Conservation (phyloP, 192 early-diverging fungal species). For the Dissophora ornata region DNA sequence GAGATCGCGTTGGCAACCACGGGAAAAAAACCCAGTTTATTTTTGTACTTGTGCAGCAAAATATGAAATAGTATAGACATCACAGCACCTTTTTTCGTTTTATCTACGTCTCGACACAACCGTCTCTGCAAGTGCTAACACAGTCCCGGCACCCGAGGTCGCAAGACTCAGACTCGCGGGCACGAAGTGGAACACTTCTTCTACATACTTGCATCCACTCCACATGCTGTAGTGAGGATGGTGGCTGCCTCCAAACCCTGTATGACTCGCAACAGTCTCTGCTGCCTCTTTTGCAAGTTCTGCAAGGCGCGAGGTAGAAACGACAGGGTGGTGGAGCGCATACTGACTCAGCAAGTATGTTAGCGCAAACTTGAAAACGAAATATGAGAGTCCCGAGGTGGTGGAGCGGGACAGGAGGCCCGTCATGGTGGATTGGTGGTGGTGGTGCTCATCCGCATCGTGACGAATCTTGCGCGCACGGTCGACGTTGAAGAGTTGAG, state of each 20-base stretch:
- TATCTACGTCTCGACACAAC: conserved; percentile 11
- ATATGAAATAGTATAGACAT: too few species aligned
- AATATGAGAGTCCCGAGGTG: conserved; percentile 37
- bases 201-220: conserved; percentile 2
- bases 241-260: neutral
- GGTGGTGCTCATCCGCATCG: neutral
- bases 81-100: too few species aligned
- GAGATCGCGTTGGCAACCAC: too few species aligned
- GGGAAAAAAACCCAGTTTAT: too few species aligned
- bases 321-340: neutral
- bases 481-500: conserved; percentile 46
- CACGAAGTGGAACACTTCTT: conserved; percentile 36
- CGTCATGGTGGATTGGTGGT: neutral
- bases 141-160: conserved; percentile 36
- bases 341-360: conserved; percentile 36
- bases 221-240: conserved; percentile 2
- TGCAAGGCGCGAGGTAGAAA: neutral
- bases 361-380: conserved; percentile 48
- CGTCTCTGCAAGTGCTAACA: conserved; percentile 40
- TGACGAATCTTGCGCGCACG: neutral
- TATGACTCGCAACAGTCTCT: neutral
- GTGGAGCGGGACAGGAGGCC: conserved; percentile 27
- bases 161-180: conserved; percentile 25
- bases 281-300: conserved; percentile 5
- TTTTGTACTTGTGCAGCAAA: too few species aligned